Evolutionary conservation across 768 basidiomycete species (phyloP).

Genomic region (Suillus americanus): DNA sequence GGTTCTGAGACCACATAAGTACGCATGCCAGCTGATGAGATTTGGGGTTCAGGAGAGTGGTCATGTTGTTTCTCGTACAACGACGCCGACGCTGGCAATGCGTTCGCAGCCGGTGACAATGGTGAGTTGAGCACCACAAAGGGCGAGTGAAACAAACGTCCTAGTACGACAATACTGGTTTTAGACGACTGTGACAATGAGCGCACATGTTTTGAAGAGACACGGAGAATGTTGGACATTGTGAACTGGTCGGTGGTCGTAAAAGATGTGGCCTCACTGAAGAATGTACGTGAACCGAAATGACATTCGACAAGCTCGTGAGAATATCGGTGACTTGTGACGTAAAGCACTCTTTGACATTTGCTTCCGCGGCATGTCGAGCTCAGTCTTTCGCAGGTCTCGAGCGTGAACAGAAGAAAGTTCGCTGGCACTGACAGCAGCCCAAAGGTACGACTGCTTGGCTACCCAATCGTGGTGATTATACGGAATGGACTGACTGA

Average conservation of each 20-base stretch:
- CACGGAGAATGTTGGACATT: constrained; percentile 18
- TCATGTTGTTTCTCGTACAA: constrained; percentile 67
- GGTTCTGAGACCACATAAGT: constrained; percentile 77
- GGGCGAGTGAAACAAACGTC: constrained; percentile 65
- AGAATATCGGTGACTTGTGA: constrained; percentile 27
- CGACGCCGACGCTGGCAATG: constrained; percentile 21
- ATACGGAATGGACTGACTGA: too few relatives aligned
- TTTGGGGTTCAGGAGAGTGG: constrained; percentile 46
- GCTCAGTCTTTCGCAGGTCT: not conserved
- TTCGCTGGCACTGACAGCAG: not conserved
- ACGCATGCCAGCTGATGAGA: constrained; percentile 46
- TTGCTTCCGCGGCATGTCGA: constrained; percentile 1
- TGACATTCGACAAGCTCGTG: constrained; percentile 15
- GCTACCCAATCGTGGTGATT: not conserved
- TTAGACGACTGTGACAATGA: constrained; percentile 6
- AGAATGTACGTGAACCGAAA: not conserved
- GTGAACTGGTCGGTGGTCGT: constrained; percentile 13
- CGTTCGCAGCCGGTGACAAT: constrained; percentile 31
- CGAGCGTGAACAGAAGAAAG: not conserved
- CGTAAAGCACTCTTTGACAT: constrained; percentile 16
- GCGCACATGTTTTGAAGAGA: constrained; percentile 6
- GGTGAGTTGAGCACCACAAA: constrained; percentile 51
- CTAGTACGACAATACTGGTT: not conserved
- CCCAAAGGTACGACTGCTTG: not conserved
- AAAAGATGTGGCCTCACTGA: constrained; percentile 6